Evolutionary conservation across 2,329 filamentous ascomycete species (phyloP).

Genomic region (Pseudogymnoascus sp.): DNA sequence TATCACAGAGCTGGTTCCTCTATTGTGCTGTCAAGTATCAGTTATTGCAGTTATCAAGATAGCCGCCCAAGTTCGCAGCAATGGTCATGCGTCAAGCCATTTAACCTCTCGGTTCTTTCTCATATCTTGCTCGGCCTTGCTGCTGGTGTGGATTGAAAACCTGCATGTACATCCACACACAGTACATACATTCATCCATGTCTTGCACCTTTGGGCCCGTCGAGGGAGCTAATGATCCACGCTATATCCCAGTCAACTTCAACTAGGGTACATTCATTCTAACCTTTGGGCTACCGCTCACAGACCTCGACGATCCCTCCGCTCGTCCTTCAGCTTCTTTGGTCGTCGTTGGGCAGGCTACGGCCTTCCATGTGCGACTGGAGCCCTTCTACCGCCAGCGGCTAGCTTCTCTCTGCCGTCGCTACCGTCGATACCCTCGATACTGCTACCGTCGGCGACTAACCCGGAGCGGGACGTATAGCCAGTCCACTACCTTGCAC

Average conservation of each 20-base stretch:
- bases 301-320: slow-evolving; percentile 7
- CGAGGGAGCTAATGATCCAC: slow-evolving; percentile 6
- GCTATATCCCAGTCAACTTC: not conserved
- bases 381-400: slow-evolving; percentile 6
- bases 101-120: slow-evolving; percentile 3
- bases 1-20: not conserved
- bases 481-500: not conserved
- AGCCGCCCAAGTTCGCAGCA: not conserved
- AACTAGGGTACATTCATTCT: not conserved
- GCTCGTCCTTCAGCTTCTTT: slow-evolving; percentile 8
- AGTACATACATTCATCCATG: not conserved
- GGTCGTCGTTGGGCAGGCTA: not conserved
- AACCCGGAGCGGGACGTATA: not conserved
- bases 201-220: not conserved
- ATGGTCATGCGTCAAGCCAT: not conserved
- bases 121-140: not conserved
- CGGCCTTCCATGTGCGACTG: slow-evolving; percentile 1
- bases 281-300: slow-evolving; percentile 5
- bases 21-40: not conserved
- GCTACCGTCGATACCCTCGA: not conserved
- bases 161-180: not conserved
- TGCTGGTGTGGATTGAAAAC: not conserved
- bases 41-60: not conserved
- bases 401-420: slow-evolving; percentile 8
- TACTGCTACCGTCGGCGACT: not conserved